phyloP scores from a whole-genome alignment of 768 basidiomycete genomes.

The Leccinum rimulosum region DNA sequence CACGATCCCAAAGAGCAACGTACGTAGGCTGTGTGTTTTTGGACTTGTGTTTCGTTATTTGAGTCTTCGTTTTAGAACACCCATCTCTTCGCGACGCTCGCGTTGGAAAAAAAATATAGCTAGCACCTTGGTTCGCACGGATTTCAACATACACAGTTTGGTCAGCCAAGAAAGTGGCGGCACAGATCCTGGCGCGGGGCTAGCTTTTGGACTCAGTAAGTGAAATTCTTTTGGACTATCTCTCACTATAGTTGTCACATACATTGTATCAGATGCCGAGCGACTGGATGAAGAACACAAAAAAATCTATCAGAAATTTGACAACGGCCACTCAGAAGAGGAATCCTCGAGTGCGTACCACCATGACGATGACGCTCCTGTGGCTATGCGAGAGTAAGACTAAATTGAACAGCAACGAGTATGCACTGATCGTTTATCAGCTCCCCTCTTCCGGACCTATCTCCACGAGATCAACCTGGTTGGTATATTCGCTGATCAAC shows the following conservation, averaged over 20 bases:
- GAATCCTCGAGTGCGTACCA: constrained; percentile 15
- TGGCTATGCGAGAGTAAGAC: constrained; percentile 21
- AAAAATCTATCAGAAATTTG: constrained; percentile 13
- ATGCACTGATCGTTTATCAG: constrained; percentile 7
- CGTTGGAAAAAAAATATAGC: constrained; percentile 15
- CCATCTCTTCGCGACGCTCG: constrained; percentile 4
- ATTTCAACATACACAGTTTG: background rate
- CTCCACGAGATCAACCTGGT: constrained; percentile 10
- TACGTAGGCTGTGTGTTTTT: constrained; percentile 1
- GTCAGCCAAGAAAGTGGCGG: background rate
- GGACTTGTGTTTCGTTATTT: background rate
- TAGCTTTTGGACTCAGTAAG: constrained; percentile 21
- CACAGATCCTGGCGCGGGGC: background rate
- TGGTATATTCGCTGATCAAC: constrained; percentile 12
- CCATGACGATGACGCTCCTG: constrained; percentile 24
- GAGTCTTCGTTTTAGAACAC: constrained; percentile 4
- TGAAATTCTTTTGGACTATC: background rate
- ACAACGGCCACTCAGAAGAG: background rate
- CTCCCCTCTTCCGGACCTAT: background rate
- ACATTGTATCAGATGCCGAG: constrained; percentile 2
- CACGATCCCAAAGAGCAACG: constrained; percentile 1
- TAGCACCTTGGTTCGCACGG: constrained; percentile 10
- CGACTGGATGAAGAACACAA: constrained; percentile 1
- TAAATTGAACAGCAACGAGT: background rate
- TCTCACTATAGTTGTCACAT: background rate